Percentiles rank a stretch among this genome's conserved stretches.
phyloP scores from a whole-genome alignment of 2,329 filamentous ascomycete species.

The Sphaerulina vaccinii region DNA sequence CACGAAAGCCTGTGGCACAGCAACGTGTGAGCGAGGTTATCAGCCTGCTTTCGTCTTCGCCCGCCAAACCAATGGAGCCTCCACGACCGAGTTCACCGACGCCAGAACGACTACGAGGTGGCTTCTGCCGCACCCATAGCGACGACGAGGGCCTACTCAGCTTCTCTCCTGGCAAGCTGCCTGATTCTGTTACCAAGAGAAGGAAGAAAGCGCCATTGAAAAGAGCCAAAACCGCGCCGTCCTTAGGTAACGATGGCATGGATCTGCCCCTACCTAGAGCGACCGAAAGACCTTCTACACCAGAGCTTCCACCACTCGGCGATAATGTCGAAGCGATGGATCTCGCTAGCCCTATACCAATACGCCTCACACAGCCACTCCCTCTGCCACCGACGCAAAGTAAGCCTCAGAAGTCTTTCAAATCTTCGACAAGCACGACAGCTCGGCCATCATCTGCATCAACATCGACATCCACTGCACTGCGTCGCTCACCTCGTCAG shows the following conservation, averaged over 20 bases:
- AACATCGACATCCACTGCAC: not conserved
- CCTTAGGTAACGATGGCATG: constrained; percentile 16
- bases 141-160: not conserved
- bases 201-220: constrained; percentile 32
- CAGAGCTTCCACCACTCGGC: not conserved
- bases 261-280: not conserved
- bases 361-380: not conserved
- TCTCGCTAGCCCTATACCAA: constrained; percentile 17
- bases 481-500: constrained; percentile 11
- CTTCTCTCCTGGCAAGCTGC: constrained; percentile 20
- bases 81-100: constrained; percentile 20
- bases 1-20: constrained; percentile 20
- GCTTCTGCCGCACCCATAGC: constrained; percentile 13
- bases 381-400: not conserved
- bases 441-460: not conserved
- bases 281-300: not conserved
- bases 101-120: constrained; percentile 17
- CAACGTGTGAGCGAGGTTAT: constrained; percentile 25
- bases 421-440: not conserved
- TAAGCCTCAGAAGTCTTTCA: not conserved
- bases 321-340: constrained; percentile 23
- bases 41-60: constrained; percentile 35
- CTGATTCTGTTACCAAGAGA: constrained; percentile 36
- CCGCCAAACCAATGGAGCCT: constrained; percentile 14
- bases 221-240: constrained; percentile 34